These are phyloP conservation scores for Trichoderma reesei DNA, from an alignment of 495 filamentous ascomycete species.

Conservation along the genomic window DNA sequence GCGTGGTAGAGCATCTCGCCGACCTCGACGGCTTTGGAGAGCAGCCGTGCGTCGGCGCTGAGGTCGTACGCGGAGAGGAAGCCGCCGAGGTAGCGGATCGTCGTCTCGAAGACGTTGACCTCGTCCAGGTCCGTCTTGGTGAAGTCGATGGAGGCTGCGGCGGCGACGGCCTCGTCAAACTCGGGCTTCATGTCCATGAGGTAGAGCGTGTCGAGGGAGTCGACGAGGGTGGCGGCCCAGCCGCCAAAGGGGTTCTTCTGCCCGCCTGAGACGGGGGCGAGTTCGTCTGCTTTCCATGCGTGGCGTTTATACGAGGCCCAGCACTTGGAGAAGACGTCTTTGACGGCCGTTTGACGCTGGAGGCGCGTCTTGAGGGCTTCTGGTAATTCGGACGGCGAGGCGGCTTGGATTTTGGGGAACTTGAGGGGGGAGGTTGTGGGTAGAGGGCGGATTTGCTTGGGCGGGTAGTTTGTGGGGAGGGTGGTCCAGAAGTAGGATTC, in stretches of 20 bases:
- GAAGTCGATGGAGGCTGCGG: conserved; percentile 74
- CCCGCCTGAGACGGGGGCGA: conserved; percentile 50
- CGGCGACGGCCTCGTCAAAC: conserved; percentile 74
- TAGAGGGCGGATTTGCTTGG: conserved; percentile 54
- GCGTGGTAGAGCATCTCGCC: conserved; percentile 75
- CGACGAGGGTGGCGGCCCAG: conserved; percentile 90
- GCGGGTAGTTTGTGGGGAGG: conserved; percentile 45
- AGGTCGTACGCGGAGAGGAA: conserved; percentile 69
- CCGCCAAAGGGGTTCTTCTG: conserved; percentile 69
- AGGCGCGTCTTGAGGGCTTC: conserved; percentile 31
- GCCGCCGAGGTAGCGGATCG: conserved; percentile 71
- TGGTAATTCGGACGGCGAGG: conserved; percentile 23
- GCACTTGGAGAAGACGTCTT: conserved; percentile 57
- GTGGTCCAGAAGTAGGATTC: conserved; percentile 29
- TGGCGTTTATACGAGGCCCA: conserved; percentile 69
- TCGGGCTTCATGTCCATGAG: conserved; percentile 89
- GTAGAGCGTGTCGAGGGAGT: conserved; percentile 86
- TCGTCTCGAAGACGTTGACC: conserved; percentile 71
- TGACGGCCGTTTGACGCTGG: conserved; percentile 40
- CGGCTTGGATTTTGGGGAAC: conserved; percentile 64
- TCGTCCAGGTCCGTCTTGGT: conserved; percentile 48
- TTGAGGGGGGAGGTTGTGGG: conserved; percentile 55
- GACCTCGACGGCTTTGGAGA: conserved; percentile 73
- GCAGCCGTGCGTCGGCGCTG: conserved; percentile 54
- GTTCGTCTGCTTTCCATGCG: conserved; percentile 73